Evolutionary conservation across 352 stramenopile genomes (phyloP).

Genomic region (Globisporangium spinosum): DNA sequence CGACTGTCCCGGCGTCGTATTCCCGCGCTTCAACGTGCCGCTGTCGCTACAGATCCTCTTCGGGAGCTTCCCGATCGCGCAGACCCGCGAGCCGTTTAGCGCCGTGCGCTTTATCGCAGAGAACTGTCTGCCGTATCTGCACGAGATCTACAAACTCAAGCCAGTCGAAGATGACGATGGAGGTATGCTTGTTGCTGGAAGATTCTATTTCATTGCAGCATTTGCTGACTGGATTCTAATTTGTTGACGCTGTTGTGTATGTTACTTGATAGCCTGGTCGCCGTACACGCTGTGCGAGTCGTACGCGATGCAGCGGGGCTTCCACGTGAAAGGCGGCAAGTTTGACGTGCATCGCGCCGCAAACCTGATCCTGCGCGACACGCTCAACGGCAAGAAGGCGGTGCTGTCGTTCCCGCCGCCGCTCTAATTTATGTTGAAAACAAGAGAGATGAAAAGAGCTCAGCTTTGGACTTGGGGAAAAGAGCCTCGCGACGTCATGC

Average conservation of each 20-base stretch:
- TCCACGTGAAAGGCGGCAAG: conserved; percentile 68
- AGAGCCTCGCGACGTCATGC: not conserved
- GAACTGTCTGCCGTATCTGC: conserved; percentile 64
- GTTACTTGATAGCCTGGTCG: conserved; percentile 44
- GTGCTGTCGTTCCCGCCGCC: conserved; percentile 75
- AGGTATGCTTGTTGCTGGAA: conserved; percentile 14
- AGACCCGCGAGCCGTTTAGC: conserved; percentile 85
- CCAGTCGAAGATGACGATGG: conserved; percentile 67
- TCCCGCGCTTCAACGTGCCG: conserved; percentile 68
- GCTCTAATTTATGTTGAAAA: not conserved
- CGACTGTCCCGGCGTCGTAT: conserved; percentile 81
- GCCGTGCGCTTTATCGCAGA: conserved; percentile 83
- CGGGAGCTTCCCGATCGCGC: conserved; percentile 78
- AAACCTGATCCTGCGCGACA: conserved; percentile 72
- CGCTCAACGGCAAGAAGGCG: conserved; percentile 78
- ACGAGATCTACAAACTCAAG: conserved; percentile 81
- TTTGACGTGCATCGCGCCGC: conserved; percentile 72
- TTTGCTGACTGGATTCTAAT: not conserved
- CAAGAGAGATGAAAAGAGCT: not conserved
- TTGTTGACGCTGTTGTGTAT: not conserved
- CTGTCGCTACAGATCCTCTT: conserved; percentile 75
- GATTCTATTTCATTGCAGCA: not conserved
- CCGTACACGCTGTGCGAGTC: conserved; percentile 75
- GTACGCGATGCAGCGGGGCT: conserved; percentile 70
- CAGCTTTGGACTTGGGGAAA: not conserved